Percentiles rank a stretch among this genome's conserved stretches.
phyloP scores from a whole-genome alignment of 306 rosid species.

The Medicago ruthenica region DNA sequence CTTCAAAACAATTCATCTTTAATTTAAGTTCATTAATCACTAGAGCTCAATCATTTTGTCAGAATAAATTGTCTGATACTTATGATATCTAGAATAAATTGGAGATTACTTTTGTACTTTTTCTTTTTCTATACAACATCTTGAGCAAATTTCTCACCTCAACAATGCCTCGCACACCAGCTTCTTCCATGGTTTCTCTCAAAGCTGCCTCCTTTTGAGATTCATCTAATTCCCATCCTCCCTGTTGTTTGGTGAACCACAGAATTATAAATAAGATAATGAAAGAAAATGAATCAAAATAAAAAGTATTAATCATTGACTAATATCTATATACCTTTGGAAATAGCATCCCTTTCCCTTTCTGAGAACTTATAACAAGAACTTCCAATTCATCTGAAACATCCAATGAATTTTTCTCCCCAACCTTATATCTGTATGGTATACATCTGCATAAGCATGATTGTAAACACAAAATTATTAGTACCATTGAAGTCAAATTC shows the following conservation, averaged over 20 bases:
- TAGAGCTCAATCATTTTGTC: neutral
- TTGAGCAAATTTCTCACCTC: slow-evolving; percentile 54
- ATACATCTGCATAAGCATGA: slow-evolving; percentile 77
- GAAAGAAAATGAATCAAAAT: slow-evolving; percentile 20
- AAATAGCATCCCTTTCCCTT: slow-evolving; percentile 84
- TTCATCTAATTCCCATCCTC: slow-evolving; percentile 96
- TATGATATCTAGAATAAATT: neutral
- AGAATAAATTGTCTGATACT: neutral
- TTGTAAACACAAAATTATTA: neutral
- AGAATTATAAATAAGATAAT: neutral
- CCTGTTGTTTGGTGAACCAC: slow-evolving; percentile 55
- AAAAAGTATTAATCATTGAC: slow-evolving; percentile 18
- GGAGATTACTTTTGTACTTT: neutral
- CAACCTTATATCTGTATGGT: slow-evolving; percentile 73
- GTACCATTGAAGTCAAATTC: slow-evolving; percentile 22
- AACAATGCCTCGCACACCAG: slow-evolving; percentile 83
- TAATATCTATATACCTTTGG: slow-evolving; percentile 68
- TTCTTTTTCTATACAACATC: neutral
- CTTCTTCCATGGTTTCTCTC: slow-evolving; percentile 90
- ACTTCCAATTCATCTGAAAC: slow-evolving; percentile 69
- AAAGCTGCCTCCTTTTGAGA: slow-evolving; percentile 85
- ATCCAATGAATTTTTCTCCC: slow-evolving; percentile 44
- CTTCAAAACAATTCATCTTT: neutral
- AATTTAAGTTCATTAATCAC: neutral
- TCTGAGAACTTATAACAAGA: slow-evolving; percentile 84